Evolutionary conservation across 2,329 filamentous ascomycete genomes (phyloP).

Genomic region (Aphanocladium album): DNA sequence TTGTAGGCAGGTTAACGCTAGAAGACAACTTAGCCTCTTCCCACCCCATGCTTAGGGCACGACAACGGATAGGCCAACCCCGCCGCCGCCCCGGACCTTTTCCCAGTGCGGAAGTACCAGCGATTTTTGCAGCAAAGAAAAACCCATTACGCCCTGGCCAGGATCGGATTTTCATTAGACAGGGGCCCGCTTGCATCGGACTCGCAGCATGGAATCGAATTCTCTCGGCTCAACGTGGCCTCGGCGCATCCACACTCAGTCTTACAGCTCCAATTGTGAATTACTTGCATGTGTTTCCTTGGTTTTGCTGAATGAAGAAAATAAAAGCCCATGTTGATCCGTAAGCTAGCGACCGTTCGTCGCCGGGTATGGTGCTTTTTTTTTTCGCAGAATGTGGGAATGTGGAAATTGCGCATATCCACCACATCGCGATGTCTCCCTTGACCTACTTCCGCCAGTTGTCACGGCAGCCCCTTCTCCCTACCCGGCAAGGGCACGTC

Average conservation of each 20-base stretch:
- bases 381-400: not conserved
- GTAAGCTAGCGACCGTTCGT: not conserved
- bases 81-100: not conserved
- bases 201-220: not conserved
- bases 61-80: not conserved
- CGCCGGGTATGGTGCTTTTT: not conserved
- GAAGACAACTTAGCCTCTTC: too few relatives aligned
- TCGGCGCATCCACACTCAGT: too few relatives aligned
- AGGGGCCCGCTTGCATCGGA: not conserved
- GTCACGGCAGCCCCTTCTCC: not conserved
- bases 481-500: too few relatives aligned
- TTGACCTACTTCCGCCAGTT: not conserved
- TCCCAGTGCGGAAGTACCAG: not conserved
- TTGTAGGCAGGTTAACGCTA: too few relatives aligned
- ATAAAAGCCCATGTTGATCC: not conserved
- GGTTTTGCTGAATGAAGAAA: not conserved
- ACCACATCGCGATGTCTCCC: not conserved
- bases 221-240: too few relatives aligned
- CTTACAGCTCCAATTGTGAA: not conserved
- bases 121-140: not conserved
- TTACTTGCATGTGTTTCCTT: not conserved
- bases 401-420: not conserved
- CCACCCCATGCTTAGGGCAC: too few relatives aligned
- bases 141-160: not conserved
- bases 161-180: not conserved